phyloP scores from a whole-genome alignment of 805 yeast genomes.

The Lachancea kluyveri region DNA sequence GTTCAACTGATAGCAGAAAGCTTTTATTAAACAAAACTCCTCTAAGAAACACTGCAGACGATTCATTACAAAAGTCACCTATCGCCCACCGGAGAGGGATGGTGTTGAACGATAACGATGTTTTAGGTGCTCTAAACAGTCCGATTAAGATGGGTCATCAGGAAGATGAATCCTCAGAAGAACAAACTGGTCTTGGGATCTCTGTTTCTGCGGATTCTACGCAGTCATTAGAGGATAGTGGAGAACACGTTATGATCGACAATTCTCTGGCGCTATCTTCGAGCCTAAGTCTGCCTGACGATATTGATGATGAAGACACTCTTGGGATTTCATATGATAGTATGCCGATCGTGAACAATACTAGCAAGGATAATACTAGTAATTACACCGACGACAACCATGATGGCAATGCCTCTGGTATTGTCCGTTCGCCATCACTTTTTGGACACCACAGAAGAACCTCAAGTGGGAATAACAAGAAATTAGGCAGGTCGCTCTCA shows the following conservation, averaged over 20 bases:
- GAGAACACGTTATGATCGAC: too few relatives aligned
- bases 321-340: slow-evolving; percentile 4
- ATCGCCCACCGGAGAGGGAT: slow-evolving; percentile 14
- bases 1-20: not conserved
- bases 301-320: slow-evolving; percentile 1
- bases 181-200: slow-evolving; percentile 6
- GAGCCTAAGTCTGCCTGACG: too few relatives aligned
- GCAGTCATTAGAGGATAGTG: too few relatives aligned
- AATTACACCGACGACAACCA: too few relatives aligned
- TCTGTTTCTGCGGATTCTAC: slow-evolving; percentile 1
- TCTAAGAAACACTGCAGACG: slow-evolving; percentile 14
- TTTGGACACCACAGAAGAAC: slow-evolving; percentile 10
- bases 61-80: slow-evolving; percentile 16
- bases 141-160: slow-evolving; percentile 4
- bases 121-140: slow-evolving; percentile 6
- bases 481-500: slow-evolving; percentile 30
- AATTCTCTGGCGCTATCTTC: too few relatives aligned
- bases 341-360: not conserved
- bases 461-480: slow-evolving; percentile 12
- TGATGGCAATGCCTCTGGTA: not conserved
- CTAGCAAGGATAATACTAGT: not conserved
- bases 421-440: slow-evolving; percentile 4
- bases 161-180: slow-evolving; percentile 1
- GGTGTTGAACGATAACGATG: slow-evolving; percentile 9
- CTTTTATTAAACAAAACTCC: slow-evolving; percentile 20